Evolutionary conservation across 768 basidiomycete species (phyloP).

Genomic region (Amylocystis lapponica): DNA sequence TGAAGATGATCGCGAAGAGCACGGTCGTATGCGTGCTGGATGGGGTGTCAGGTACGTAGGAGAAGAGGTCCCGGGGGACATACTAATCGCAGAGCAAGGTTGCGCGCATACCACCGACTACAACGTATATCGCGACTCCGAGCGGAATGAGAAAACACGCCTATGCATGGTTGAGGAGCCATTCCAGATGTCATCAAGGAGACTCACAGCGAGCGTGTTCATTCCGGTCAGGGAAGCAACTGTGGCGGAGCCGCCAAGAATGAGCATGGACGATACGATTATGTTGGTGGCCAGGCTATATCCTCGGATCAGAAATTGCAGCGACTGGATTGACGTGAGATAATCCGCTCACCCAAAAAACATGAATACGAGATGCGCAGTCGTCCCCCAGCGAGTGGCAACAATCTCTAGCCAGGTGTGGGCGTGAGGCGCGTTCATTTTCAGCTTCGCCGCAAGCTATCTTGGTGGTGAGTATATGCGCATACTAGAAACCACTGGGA

Average conservation of each 20-base stretch:
- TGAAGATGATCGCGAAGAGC: conserved; percentile 81
- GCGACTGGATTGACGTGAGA: neutral
- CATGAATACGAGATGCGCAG: conserved; percentile 81
- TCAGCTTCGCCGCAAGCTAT: conserved; percentile 85
- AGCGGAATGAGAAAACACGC: conserved; percentile 89
- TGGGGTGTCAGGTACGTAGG: neutral
- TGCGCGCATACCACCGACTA: conserved; percentile 83
- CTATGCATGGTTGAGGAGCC: conserved; percentile 21
- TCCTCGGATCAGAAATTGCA: no score
- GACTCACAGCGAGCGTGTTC: conserved; percentile 69
- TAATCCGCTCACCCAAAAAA: conserved; percentile 62
- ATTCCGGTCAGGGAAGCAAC: conserved; percentile 87
- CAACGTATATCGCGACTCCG: conserved; percentile 84
- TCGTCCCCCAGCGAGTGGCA: conserved; percentile 68
- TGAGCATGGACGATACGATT: conserved; percentile 84
- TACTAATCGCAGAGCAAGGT: conserved; percentile 85
- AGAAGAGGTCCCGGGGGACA: conserved; percentile 22
- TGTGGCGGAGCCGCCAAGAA: conserved; percentile 80
- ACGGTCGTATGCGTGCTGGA: conserved; percentile 79
- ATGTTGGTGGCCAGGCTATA: conserved; percentile 82
- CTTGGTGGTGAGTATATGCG: no score
- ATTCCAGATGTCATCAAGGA: conserved; percentile 10
- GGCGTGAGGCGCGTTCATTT: conserved; percentile 83
- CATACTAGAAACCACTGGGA: no score
- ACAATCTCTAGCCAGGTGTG: conserved; percentile 91